Evolutionary conservation across 2,329 filamentous ascomycete genomes (phyloP).

Genomic region (Cryphonectria parasitica): DNA sequence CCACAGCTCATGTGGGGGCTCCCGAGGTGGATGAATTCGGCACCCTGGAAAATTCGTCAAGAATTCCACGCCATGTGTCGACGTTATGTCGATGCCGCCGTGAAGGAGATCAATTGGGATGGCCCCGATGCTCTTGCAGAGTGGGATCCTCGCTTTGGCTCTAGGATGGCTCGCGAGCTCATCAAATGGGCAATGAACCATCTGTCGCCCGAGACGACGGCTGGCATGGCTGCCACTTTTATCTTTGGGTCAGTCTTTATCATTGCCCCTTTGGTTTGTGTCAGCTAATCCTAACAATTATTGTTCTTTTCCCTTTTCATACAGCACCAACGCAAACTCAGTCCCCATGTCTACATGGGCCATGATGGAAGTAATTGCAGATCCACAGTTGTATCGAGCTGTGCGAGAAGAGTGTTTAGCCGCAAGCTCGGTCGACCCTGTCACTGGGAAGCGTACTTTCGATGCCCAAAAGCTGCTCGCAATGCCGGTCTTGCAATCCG

Average conservation of each 20-base stretch:
- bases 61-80: background rate
- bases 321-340: background rate
- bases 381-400: background rate
- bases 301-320: background rate
- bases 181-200: background rate
- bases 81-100: background rate
- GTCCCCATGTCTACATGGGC: background rate
- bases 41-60: background rate
- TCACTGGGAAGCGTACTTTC: background rate
- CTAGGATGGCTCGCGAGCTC: background rate
- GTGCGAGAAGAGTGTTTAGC: background rate
- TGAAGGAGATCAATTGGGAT: background rate
- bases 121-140: background rate
- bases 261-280: background rate
- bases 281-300: background rate
- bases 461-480: background rate
- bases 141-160: background rate
- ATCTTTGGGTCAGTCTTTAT: background rate
- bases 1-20: background rate
- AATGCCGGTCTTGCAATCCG: background rate
- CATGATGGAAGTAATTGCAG: background rate
- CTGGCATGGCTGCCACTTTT: background rate
- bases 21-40: background rate
- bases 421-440: background rate
- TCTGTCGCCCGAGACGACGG: background rate